Conservation (phyloP, 2,329 filamentous ascomycete genomes). For the Colletotrichum noveboracense region DNA sequence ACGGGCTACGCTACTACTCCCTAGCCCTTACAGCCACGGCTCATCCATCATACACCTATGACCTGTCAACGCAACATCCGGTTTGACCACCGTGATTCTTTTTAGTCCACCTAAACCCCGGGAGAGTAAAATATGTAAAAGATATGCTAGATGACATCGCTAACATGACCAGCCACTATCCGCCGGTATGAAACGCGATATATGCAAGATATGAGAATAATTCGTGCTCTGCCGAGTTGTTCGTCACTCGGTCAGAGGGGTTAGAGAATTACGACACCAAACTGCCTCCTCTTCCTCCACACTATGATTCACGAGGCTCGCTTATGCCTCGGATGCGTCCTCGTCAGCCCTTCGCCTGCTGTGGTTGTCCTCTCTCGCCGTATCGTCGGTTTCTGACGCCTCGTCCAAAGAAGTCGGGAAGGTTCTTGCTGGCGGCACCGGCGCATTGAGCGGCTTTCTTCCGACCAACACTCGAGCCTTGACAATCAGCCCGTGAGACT, state of each 20-base stretch:
- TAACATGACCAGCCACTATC: not conserved
- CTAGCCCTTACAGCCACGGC: not conserved
- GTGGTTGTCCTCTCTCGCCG: conserved; percentile 13
- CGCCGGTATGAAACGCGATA: not conserved
- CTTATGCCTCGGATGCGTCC: not conserved
- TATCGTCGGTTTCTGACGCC: conserved; percentile 20
- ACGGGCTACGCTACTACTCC: not conserved
- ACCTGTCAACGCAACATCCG: not conserved
- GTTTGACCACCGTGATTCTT: not conserved
- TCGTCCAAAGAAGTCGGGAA: conserved; percentile 1
- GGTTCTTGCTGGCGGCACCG: not conserved
- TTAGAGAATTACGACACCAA: not conserved
- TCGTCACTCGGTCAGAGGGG: conserved; percentile 5
- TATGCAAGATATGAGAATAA: conserved; percentile 13
- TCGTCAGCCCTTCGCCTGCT: not conserved
- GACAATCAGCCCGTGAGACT: conserved; percentile 46
- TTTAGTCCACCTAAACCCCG: not conserved
- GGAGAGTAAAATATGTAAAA: not conserved
- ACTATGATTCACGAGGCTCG: not conserved
- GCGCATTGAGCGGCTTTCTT: conserved; percentile 47
- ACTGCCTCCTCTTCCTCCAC: not conserved
- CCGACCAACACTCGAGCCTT: conserved; percentile 55
- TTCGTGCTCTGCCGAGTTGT: conserved; percentile 9
- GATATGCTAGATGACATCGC: conserved; percentile 1
- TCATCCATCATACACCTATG: not conserved